Evolutionary conservation across 139 green algal species (phyloP).

Genomic region (Zygnema circumcarinatum): DNA sequence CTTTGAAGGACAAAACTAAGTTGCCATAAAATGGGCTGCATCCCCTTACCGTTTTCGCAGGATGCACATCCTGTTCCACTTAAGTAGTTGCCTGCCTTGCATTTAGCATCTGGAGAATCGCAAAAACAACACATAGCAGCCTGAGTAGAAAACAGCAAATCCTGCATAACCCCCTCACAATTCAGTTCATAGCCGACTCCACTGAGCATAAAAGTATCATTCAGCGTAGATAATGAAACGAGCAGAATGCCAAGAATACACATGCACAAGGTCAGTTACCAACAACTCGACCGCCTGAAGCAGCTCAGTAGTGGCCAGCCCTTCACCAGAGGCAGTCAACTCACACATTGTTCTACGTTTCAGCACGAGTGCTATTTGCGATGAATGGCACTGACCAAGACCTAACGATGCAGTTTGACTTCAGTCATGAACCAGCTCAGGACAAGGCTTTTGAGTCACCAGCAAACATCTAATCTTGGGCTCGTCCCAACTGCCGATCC

Average conservation of each 20-base stretch:
- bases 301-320: neutral
- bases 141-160: no score
- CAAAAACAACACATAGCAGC: slow-evolving; percentile 7
- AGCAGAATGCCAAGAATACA: neutral
- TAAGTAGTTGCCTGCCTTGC: slow-evolving; percentile 10
- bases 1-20: no score
- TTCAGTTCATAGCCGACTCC: neutral
- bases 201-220: neutral
- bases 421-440: no score
- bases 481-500: no score
- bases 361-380: no score
- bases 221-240: neutral
- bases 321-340: neutral
- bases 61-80: neutral
- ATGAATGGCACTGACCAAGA: no score
- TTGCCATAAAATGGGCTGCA: no score
- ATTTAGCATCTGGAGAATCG: slow-evolving; percentile 23
- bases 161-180: no score
- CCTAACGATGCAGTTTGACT: no score
- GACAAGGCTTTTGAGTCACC: no score
- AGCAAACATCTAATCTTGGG: no score
- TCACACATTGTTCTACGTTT: neutral
- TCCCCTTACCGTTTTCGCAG: neutral
- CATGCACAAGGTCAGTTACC: neutral
- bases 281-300: neutral